These are phyloP conservation scores for Eucalyptus marginata DNA, from an alignment of 345 rosid genomes.

Conservation along the genomic window DNA sequence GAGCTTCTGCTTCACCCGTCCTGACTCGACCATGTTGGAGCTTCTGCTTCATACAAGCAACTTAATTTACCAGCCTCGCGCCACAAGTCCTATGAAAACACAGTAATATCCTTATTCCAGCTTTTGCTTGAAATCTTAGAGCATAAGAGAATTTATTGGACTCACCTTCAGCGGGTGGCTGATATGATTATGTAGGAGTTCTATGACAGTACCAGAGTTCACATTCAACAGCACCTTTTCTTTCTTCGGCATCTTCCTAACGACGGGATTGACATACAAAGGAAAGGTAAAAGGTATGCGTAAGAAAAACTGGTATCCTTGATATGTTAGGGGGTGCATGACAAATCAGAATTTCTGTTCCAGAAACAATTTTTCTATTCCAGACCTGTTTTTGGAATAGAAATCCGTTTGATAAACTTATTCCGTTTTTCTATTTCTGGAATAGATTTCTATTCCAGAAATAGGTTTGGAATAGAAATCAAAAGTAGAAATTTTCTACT, in stretches of 20 bases:
- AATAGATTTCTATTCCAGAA: too few relatives aligned
- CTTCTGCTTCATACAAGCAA: constrained; percentile 64
- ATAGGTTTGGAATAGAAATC: too few relatives aligned
- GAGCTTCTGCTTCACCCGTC: constrained; percentile 45
- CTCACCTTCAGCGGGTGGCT: constrained; percentile 86
- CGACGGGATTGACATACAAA: constrained; percentile 49
- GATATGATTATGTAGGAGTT: constrained; percentile 30
- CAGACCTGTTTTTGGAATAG: too few relatives aligned
- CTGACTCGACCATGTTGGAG: constrained; percentile 45
- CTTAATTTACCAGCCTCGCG: constrained; percentile 49
- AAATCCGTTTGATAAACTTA: too few relatives aligned
- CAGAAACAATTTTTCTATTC: too few relatives aligned
- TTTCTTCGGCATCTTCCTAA: constrained; percentile 35
- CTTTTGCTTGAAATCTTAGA: not conserved
- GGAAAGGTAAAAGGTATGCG: constrained; percentile 77
- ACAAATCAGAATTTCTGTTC: too few relatives aligned
- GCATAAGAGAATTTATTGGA: not conserved
- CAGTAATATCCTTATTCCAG: not conserved
- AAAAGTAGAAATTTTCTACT: too few relatives aligned
- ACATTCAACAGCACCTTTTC: constrained; percentile 62
- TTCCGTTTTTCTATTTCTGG: too few relatives aligned
- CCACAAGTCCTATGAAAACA: constrained; percentile 31
- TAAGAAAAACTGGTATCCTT: constrained; percentile 44
- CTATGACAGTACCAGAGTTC: constrained; percentile 42
- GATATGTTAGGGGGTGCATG: not conserved